These are phyloP conservation scores for Hansfordia pulvinata DNA, from an alignment of 2,329 filamentous ascomycete species.

Conservation along the genomic window DNA sequence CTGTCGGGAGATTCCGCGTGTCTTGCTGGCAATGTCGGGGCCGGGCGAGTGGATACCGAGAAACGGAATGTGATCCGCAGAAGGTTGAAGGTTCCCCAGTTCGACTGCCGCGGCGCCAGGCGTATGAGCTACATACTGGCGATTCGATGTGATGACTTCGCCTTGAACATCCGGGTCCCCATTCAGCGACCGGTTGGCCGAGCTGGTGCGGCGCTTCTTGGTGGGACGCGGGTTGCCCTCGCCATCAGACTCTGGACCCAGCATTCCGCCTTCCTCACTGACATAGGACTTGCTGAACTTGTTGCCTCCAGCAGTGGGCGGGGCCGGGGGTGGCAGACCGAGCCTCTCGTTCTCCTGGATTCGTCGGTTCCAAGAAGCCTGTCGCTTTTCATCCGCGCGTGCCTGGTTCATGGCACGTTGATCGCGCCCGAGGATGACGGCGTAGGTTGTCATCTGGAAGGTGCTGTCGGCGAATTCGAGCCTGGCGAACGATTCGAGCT, in stretches of 20 bases:
- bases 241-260: conserved; percentile 47
- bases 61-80: conserved; percentile 48
- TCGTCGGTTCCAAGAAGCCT: conserved; percentile 27
- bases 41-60: conserved; percentile 61
- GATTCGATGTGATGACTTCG: conserved; percentile 37
- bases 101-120: conserved; percentile 46
- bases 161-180: conserved; percentile 23
- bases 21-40: conserved; percentile 44
- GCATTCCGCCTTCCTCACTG: conserved; percentile 56
- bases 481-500: conserved; percentile 41
- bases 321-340: conserved; percentile 36
- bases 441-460: conserved; percentile 67
- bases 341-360: conserved; percentile 30
- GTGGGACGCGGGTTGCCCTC: conserved; percentile 31
- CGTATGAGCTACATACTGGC: conserved; percentile 47
- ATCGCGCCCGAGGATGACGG: conserved; percentile 61
- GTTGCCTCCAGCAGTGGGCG: conserved; percentile 33
- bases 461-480: conserved; percentile 63
- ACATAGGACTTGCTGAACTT: conserved; percentile 53
- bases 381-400: conserved; percentile 33
- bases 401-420: conserved; percentile 43
- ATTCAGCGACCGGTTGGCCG: conserved; percentile 25
- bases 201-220: conserved; percentile 30
- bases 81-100: conserved; percentile 43
- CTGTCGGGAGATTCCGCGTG: conserved; percentile 60